Conservation (phyloP, 2,329 filamentous ascomycete genomes). For the Fusarium phyllophilum region DNA sequence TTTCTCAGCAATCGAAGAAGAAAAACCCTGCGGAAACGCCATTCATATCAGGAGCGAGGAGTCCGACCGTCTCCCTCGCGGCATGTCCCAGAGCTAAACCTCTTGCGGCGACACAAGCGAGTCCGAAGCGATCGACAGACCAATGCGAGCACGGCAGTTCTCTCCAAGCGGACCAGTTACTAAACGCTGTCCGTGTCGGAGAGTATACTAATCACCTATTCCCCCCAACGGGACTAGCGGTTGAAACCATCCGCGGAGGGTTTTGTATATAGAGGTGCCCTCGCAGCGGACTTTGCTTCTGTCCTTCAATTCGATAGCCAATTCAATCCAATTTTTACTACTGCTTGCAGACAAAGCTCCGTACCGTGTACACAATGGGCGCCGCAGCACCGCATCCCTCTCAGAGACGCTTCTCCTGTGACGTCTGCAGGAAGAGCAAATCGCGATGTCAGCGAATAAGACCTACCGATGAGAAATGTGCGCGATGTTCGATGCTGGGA, state of each 20-base stretch:
- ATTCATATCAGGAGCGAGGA: not conserved
- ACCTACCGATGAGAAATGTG: not conserved
- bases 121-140: not conserved
- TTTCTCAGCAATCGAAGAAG: not conserved
- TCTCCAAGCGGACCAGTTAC: not conserved
- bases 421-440: not conserved
- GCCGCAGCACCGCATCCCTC: not conserved
- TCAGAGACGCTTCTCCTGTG: not conserved
- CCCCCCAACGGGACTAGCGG: accelerated
- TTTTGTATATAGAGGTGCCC: not conserved
- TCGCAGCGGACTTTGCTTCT: not conserved
- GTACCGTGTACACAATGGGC: not conserved
- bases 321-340: not conserved
- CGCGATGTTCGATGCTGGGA: not conserved
- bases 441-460: not conserved
- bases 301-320: not conserved
- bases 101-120: not conserved
- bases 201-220: not conserved
- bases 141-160: not conserved
- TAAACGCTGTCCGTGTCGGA: not conserved
- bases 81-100: not conserved
- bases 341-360: not conserved
- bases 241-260: not conserved
- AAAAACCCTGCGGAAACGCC: not conserved
- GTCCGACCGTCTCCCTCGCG: not conserved